phyloP scores from a whole-genome alignment of 345 rosid species.

The Mercurialis annua region DNA sequence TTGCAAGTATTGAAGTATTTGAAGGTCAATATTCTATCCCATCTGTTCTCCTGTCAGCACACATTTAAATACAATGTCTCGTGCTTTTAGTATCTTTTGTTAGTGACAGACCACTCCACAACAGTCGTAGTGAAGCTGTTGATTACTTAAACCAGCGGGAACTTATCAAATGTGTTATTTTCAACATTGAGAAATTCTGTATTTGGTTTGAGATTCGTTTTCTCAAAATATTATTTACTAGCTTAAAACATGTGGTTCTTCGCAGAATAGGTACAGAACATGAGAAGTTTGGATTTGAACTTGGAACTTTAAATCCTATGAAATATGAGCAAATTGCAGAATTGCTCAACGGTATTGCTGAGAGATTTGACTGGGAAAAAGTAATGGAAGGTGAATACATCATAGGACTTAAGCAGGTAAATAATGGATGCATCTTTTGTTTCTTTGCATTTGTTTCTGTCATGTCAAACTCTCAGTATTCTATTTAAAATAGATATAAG shows the following conservation, averaged over 20 bases:
- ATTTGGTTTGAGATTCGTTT: not conserved
- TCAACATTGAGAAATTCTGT: not conserved
- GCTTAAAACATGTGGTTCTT: conserved; percentile 11
- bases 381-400: conserved; percentile 82
- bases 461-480: not conserved
- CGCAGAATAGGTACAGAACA: conserved; percentile 98
- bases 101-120: not conserved
- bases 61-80: not conserved
- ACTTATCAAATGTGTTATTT: not conserved
- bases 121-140: not conserved
- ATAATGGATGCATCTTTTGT: not conserved
- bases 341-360: conserved; percentile 88
- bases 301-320: conserved; percentile 73
- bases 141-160: not conserved
- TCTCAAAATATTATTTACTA: not conserved
- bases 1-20: not conserved
- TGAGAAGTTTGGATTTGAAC: conserved; percentile 96
- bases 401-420: conserved; percentile 94
- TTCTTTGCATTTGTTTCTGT: conserved; percentile 11
- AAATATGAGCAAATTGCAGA: conserved; percentile 91
- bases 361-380: conserved; percentile 99
- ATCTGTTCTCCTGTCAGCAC: not conserved
- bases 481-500: conserved; percentile 1
- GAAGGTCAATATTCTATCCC: not conserved
- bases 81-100: not conserved